phyloP scores from a whole-genome alignment of 176 grass and related monocot genomes.

The Triticum dicoccoides region DNA sequence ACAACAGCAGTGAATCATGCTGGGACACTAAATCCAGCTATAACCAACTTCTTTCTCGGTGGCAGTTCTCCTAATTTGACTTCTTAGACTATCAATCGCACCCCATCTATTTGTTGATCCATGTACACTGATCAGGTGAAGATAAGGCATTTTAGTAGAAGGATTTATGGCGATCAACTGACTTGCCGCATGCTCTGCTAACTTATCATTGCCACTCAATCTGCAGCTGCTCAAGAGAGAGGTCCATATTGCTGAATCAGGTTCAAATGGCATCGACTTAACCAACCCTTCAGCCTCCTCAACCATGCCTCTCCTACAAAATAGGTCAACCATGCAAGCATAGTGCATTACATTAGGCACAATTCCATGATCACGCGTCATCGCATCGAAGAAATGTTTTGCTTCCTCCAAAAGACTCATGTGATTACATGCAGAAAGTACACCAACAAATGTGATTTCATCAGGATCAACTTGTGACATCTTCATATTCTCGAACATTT shows the following conservation, averaged over 20 bases:
- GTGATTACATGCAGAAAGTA: slow-evolving; percentile 65
- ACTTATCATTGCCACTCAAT: slow-evolving; percentile 36
- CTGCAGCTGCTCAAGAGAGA: slow-evolving; percentile 59
- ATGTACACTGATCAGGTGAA: slow-evolving; percentile 57
- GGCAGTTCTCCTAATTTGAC: slow-evolving; percentile 23
- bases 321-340: slow-evolving; percentile 63
- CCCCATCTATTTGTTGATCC: slow-evolving; percentile 31
- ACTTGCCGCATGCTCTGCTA: slow-evolving; percentile 52
- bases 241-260: slow-evolving; percentile 63
- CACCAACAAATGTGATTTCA: slow-evolving; percentile 56
- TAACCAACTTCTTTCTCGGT: slow-evolving; percentile 36
- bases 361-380: slow-evolving; percentile 46
- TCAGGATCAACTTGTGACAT: slow-evolving; percentile 45
- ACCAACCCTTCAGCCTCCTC: slow-evolving; percentile 51
- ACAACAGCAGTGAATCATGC: neutral
- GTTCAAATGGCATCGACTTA: slow-evolving; percentile 62
- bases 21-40: slow-evolving; percentile 49
- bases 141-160: slow-evolving; percentile 46
- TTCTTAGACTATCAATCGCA: slow-evolving; percentile 44
- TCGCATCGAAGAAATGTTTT: slow-evolving; percentile 44
- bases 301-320: slow-evolving; percentile 48
- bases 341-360: slow-evolving; percentile 58
- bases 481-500: slow-evolving; percentile 53
- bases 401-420: slow-evolving; percentile 63
- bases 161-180: slow-evolving; percentile 40